Percentiles rank a stretch among this genome's conserved stretches.
Evolutionary conservation across 2,329 filamentous ascomycete genomes (phyloP).

Genomic region (Colletotrichum theobromicola): DNA sequence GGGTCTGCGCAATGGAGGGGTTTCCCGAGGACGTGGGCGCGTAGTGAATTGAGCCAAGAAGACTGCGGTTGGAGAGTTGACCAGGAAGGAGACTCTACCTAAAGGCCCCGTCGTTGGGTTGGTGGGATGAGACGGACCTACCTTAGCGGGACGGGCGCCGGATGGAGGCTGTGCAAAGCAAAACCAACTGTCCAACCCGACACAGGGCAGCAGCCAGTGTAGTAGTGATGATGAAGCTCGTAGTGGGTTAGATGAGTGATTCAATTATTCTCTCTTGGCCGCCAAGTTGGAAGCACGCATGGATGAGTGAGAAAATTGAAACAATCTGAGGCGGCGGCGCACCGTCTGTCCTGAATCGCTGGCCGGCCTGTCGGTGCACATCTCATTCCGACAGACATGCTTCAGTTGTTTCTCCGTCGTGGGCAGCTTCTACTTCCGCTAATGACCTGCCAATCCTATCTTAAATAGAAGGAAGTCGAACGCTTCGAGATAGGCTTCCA

Average conservation of each 20-base stretch:
- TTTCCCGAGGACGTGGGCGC: not conserved
- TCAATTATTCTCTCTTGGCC: not conserved
- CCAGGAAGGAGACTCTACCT: not conserved
- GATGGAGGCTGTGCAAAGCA: constrained; percentile 18
- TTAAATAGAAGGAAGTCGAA: not conserved
- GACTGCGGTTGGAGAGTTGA: not conserved
- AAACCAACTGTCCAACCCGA: not conserved
- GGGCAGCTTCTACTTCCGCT: not conserved
- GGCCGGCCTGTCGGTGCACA: not conserved
- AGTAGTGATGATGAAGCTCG: not conserved
- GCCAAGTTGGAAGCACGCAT: not conserved
- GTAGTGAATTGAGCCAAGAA: not conserved
- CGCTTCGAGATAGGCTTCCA: not conserved
- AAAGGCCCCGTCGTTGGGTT: not conserved
- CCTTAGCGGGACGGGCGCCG: constrained; percentile 1
- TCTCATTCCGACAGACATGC: not conserved
- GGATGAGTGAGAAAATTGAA: not conserved
- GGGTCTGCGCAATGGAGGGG: not conserved
- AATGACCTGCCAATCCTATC: not conserved
- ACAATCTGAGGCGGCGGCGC: not conserved
- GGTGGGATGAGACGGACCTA: constrained; percentile 6
- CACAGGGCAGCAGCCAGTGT: not conserved
- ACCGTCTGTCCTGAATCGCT: not conserved
- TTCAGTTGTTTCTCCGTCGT: not conserved
- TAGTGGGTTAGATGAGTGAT: not conserved